Percentiles rank a stretch among this genome's conserved stretches.
Evolutionary conservation across 805 yeast species (phyloP).

Genomic region (Wickerhamiella kazuoi): DNA sequence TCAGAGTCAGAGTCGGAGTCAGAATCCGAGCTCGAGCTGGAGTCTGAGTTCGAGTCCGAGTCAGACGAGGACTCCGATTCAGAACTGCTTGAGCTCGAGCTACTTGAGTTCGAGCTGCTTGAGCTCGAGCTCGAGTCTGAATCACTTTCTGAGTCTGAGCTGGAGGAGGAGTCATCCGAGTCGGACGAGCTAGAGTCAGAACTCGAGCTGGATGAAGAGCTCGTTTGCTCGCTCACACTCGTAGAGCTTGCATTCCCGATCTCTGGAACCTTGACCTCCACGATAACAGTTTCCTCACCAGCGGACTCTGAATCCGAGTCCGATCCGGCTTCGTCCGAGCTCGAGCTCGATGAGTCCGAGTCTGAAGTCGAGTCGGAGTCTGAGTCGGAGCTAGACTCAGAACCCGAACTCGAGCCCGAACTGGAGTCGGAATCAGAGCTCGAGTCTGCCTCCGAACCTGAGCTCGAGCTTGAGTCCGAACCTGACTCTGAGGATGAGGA

Average conservation of each 20-base stretch:
- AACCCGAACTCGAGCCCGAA: conserved; percentile 11
- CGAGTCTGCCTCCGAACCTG: neutral
- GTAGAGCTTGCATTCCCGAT: no score
- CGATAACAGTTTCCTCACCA: no score
- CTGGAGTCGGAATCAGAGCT: no score
- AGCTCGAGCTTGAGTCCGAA: conserved; percentile 4
- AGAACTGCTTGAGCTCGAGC: neutral
- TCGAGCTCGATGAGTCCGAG: neutral
- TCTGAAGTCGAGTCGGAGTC: conserved; percentile 1
- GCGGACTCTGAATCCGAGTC: no score
- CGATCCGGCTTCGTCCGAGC: neutral
- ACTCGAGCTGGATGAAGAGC: neutral
- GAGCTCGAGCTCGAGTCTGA: no score
- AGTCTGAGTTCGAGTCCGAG: conserved; percentile 1
- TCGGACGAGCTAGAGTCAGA: neutral
- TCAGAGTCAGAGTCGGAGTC: neutral
- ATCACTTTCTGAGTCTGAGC: neutral
- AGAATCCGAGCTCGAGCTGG: conserved; percentile 2
- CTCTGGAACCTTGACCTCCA: no score
- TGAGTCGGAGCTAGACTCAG: neutral
- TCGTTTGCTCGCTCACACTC: no score
- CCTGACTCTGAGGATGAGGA: conserved; percentile 3
- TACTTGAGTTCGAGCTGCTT: neutral
- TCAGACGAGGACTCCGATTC: conserved; percentile 2
- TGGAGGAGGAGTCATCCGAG: neutral